Conservation (phyloP, 2,329 filamentous ascomycete genomes). For the Fusarium nurragi region DNA sequence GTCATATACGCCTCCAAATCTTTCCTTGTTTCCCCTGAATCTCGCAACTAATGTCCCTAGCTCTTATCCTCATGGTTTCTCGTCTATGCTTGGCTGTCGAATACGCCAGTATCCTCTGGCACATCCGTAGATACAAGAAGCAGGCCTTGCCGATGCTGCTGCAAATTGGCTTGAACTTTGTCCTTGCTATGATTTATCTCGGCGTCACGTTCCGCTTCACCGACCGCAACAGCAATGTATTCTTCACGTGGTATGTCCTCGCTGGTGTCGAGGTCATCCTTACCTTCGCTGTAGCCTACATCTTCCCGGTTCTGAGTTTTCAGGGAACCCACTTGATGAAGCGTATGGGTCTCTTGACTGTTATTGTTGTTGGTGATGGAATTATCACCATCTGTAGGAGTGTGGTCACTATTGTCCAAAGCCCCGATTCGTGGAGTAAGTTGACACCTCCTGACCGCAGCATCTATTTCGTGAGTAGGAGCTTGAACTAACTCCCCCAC, state of each 20-base stretch:
- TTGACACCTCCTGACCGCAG: neutral
- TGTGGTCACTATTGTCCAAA: constrained; percentile 61
- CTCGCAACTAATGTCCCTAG: constrained; percentile 26
- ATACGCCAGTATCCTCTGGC: constrained; percentile 59
- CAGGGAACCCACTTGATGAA: constrained; percentile 70
- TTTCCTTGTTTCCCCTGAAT: neutral
- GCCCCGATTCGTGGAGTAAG: constrained; percentile 54
- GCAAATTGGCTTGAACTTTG: constrained; percentile 50
- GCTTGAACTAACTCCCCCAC: constrained; percentile 8
- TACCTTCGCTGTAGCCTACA: constrained; percentile 62
- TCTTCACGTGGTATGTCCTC: constrained; percentile 62
- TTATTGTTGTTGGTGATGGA: constrained; percentile 74
- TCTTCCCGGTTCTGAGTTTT: constrained; percentile 67
- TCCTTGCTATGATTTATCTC: constrained; percentile 52
- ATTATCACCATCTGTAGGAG: constrained; percentile 65
- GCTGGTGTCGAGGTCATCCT: constrained; percentile 62
- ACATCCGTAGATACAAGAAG: constrained; percentile 53
- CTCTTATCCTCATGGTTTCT: constrained; percentile 61
- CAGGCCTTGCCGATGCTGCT: constrained; percentile 49
- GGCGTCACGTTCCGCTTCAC: constrained; percentile 54
- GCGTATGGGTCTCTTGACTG: constrained; percentile 69
- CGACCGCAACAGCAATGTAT: constrained; percentile 48
- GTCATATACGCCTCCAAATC: neutral
- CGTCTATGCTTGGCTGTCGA: constrained; percentile 63
- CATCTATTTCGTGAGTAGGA: neutral